These are phyloP conservation scores for Fagopyrum esculentum DNA, from an alignment of 148 eudicot genomes.

Conservation along the genomic window DNA sequence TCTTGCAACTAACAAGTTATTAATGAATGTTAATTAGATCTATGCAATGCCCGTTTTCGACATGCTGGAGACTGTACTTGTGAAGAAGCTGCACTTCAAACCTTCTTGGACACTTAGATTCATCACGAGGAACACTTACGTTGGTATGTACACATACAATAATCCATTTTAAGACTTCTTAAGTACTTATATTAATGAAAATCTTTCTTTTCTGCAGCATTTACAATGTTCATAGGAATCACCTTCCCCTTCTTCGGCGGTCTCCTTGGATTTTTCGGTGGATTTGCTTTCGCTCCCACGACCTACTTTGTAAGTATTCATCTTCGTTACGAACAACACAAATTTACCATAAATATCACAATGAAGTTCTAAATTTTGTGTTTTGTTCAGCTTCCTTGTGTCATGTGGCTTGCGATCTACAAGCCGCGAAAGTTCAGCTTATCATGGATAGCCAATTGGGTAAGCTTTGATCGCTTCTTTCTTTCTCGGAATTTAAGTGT, in stretches of 20 bases:
- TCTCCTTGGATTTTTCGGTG: slow-evolving; percentile 9
- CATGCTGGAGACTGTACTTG: slow-evolving; percentile 9
- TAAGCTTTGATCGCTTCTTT: background rate
- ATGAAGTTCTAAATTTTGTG: background rate
- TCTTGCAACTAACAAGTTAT: background rate
- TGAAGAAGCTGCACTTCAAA: slow-evolving; percentile 2
- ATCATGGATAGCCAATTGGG: slow-evolving; percentile 4
- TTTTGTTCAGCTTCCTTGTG: slow-evolving; percentile 2
- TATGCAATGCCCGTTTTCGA: slow-evolving; percentile 13
- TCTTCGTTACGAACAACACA: background rate
- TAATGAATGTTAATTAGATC: background rate
- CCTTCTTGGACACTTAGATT: slow-evolving; percentile 10
- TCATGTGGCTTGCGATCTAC: slow-evolving; percentile 4
- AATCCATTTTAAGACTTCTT: background rate
- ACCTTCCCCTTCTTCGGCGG: slow-evolving; percentile 12
- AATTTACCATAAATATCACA: background rate
- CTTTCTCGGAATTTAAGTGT: too few species aligned
- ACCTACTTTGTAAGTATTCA: slow-evolving; percentile 7
- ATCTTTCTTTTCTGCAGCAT: background rate
- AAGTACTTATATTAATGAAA: background rate
- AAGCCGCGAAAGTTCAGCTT: background rate
- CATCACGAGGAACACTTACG: slow-evolving; percentile 6
- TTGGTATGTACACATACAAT: background rate
- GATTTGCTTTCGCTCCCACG: slow-evolving; percentile 12
- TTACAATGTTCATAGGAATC: slow-evolving; percentile 9